Base-by-base conservation (phyloP, 2,329 filamentous ascomycete species). In the Colletotrichum melonis region DNA sequence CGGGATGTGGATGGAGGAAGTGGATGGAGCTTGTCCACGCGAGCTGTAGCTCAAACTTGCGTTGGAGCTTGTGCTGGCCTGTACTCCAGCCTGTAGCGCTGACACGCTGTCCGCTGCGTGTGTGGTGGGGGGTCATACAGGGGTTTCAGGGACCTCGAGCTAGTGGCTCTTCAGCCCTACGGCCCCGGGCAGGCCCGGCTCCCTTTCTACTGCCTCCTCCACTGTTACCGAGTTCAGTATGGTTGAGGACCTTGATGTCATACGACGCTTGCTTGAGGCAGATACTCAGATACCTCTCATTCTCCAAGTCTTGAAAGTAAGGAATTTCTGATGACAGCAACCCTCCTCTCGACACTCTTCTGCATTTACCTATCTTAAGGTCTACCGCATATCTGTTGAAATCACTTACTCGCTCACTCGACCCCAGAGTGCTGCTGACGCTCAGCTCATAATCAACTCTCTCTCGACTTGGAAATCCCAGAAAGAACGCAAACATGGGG, bases 151-250 rank as follows among this genome's bases (percentile, higher is more conserved):
- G 71, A 35, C 32, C 32, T 35, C 11, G 60, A 58, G 56, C 19
- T 73, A 24, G 12, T 38, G 54, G 67, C 42, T 42, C 26, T 46
- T 73, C 71, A 73, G 71, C 71, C 71, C 71, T 73, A 71, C 35
- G 62, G 8, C 19, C 8, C 42, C 42, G 8, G 19, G 8, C 42
- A 49, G 19, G 42, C 42, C 16, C 12, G 12, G 35, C 35, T 14
- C 35, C 14, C 5, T 42, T 16, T 5, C 38, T 16, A 14, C 19
- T 49, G 42, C 8, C 42, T 49, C 42, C 16, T 42, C 14, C 16
- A 16, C 14, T n/a, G 42, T 49, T 19, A 49, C 42, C 19, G 7
- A 19, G 42, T 22, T 19, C 1, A 1, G 7, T 49, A 19, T 1
- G 16, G 42, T 22, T 49, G 42, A 49, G 42, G 42, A 49, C 42